Conservation (phyloP, 306 rosid genomes). For the Cucumis cinereus region DNA sequence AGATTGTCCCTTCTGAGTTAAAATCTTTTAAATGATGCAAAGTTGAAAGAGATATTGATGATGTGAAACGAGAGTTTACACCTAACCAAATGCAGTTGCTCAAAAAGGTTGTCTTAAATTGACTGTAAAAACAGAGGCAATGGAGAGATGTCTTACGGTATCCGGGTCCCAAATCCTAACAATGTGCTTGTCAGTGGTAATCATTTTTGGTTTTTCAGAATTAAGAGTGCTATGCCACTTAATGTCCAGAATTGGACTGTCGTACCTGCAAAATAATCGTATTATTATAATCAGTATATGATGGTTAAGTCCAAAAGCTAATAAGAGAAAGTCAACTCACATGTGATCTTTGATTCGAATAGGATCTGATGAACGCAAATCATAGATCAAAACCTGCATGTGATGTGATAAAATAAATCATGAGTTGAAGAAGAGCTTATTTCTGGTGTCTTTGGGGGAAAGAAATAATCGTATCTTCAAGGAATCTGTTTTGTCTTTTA, state of each 20-base stretch:
- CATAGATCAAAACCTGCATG: constrained; percentile 80
- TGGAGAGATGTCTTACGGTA: constrained; percentile 34
- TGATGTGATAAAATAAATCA: not conserved
- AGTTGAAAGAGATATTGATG: not conserved
- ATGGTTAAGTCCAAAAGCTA: not conserved
- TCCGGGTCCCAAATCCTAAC: constrained; percentile 91
- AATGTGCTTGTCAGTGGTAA: constrained; percentile 61
- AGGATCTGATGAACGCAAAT: constrained; percentile 74
- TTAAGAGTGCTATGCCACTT: constrained; percentile 88
- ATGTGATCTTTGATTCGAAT: constrained; percentile 65
- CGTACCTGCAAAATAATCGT: constrained; percentile 50
- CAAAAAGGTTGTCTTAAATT: not conserved
- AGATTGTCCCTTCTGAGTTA: not conserved
- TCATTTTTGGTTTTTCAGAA: constrained; percentile 55
- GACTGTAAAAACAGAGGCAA: not conserved
- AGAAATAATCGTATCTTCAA: no score
- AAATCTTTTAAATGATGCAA: not conserved
- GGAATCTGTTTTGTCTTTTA: no score
- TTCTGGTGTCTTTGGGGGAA: no score
- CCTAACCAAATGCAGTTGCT: not conserved
- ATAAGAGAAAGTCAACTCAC: constrained; percentile 37
- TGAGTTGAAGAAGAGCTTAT: no score
- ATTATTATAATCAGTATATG: constrained; percentile 2
- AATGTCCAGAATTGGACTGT: constrained; percentile 77
- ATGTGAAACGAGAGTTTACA: not conserved